Conservation (phyloP, 2,329 filamentous ascomycete species). For the Nothopassalora personata region DNA sequence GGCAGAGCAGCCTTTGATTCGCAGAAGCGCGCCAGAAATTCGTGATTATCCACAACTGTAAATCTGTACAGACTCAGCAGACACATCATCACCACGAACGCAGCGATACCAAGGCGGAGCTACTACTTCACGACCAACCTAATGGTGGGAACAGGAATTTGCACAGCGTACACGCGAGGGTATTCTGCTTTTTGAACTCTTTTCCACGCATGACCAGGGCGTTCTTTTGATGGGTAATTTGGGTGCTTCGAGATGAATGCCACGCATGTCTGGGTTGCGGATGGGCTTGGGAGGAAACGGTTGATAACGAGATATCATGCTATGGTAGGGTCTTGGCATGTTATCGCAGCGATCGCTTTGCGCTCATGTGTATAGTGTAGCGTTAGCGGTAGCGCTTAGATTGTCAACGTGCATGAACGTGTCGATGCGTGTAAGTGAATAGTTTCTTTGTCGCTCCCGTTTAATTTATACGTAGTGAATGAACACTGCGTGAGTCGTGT, state of each 20-base stretch:
- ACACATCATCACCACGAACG: background rate
- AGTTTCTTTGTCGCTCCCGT: background rate
- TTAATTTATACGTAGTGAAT: background rate
- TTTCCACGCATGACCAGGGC: background rate
- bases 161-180: constrained; percentile 2
- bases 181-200: background rate
- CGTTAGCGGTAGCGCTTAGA: background rate
- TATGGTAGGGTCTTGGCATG: background rate
- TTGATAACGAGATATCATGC: background rate
- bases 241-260: background rate
- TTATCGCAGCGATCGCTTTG: background rate
- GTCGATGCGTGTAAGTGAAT: background rate
- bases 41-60: background rate
- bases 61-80: constrained; percentile 2
- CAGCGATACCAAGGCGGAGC: background rate
- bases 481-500: background rate
- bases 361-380: background rate
- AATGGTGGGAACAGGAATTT: background rate
- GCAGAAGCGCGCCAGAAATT: background rate
- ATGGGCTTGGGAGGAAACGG: background rate
- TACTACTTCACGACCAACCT: background rate
- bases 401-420: background rate
- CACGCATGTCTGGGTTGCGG: background rate
- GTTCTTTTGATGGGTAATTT: background rate
- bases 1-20: background rate